Base-by-base conservation (phyloP, 1,139 yeast genomes). In the Debaryomycetaceae sp. region DNA sequence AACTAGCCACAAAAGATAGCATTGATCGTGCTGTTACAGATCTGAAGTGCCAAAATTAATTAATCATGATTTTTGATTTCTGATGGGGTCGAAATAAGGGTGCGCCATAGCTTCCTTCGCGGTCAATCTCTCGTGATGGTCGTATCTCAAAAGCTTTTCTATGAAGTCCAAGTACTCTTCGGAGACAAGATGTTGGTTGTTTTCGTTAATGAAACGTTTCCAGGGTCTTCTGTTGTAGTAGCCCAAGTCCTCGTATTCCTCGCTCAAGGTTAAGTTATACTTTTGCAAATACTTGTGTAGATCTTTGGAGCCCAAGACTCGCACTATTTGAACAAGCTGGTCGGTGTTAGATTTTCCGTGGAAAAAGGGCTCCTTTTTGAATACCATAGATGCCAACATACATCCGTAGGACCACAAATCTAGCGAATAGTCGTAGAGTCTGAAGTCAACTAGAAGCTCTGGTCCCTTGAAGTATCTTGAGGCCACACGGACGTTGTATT, bases 391-490 rank as follows among this genome's bases (percentile, higher is more conserved):
- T n/a, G 99, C 99, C 51, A 93, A 72, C 93, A 91, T 91, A 49
- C 98, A 95, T 36, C 99, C 99, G 52, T 84, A 84, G 3, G 97
- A 87, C 99, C 99, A 95, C 66, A 95, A 68, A 65, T 95, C 99
- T 45, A 95, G 75, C 6, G 97, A 87, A 65, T 95, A 95, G 68
- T 93, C 99, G 66, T 95, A 95, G 69, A 84, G 86, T 57, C 95
- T 86, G 61, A 87, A 81, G 65, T 93, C 96, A n/a, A 93, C 96
- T 49, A 95, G 74, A 56, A 95, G 75, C 64, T 95, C 99, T 1
- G 99, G 99, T 27, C 98, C 99, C 68, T 95, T 95, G 70, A 89
- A 95, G 66, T 93, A 93, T 53, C 99, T 78, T n/a, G 97, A 88
- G 0, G 99, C 99, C 14, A 95, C 99, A 54, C 99, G 81, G 24